Conservation (phyloP, 345 rosid genomes). For the Lepidium aucheri region DNA sequence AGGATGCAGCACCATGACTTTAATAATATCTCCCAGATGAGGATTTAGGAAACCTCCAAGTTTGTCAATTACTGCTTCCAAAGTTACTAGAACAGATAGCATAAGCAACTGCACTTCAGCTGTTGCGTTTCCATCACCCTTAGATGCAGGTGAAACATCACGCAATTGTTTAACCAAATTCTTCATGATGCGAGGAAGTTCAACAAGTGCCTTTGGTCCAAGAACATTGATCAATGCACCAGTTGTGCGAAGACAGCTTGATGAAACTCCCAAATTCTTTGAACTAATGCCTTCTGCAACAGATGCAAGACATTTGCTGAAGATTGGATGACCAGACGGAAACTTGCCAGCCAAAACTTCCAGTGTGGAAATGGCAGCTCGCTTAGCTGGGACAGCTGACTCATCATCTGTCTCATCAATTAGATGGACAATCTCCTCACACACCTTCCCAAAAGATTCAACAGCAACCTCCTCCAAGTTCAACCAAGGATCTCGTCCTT, state of each 20-base stretch:
- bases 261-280: conserved; percentile 44
- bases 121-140: conserved; percentile 17
- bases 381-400: conserved; percentile 44
- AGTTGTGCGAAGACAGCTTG: conserved; percentile 68
- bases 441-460: conserved; percentile 52
- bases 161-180: conserved; percentile 39
- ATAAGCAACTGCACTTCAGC: conserved; percentile 28
- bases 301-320: conserved; percentile 61
- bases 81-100: conserved; percentile 60
- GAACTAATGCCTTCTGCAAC: conserved; percentile 57
- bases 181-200: conserved; percentile 71
- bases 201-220: conserved; percentile 71
- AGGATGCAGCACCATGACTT: conserved; percentile 55
- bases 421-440: conserved; percentile 52
- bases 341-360: conserved; percentile 65
- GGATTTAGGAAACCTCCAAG: conserved; percentile 92
- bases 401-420: conserved; percentile 46
- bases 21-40: conserved; percentile 60
- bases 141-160: conserved; percentile 26
- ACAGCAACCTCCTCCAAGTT: conserved; percentile 46
- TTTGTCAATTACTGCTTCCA: conserved; percentile 82
- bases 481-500: conserved; percentile 39
- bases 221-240: conserved; percentile 76
- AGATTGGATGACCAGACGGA: conserved; percentile 57
- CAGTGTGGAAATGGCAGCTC: conserved; percentile 67